Evolutionary conservation across 495 filamentous ascomycete genomes (phyloP).

Genomic region (Podospora australis): DNA sequence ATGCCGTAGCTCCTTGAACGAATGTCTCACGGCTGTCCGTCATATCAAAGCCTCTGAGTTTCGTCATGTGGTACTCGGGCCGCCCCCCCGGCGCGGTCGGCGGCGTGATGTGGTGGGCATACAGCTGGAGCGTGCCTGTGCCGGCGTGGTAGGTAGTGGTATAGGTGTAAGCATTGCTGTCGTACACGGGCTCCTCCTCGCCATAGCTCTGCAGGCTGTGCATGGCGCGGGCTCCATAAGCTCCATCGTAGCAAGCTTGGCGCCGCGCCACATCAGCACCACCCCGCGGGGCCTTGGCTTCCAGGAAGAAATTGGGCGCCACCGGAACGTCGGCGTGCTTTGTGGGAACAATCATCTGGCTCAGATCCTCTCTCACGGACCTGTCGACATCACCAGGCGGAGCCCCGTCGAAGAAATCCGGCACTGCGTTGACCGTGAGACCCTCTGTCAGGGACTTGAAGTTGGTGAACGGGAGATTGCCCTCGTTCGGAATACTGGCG

Average conservation of each 20-base stretch:
- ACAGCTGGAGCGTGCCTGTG: conserved; percentile 27
- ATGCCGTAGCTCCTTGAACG: conserved; percentile 8
- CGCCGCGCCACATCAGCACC: conserved; percentile 23
- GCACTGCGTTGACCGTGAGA: conserved; percentile 17
- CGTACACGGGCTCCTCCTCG: conserved; percentile 29
- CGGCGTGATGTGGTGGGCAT: conserved; percentile 29
- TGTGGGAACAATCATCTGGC: conserved; percentile 32
- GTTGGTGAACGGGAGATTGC: conserved; percentile 9
- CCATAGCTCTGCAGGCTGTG: conserved; percentile 38
- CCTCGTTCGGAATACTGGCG: conserved; percentile 6
- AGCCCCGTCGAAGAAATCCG: conserved; percentile 33
- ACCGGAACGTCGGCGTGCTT: conserved; percentile 27
- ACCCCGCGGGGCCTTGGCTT: conserved; percentile 34
- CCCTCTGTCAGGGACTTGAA: conserved; percentile 6
- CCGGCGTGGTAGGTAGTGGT: conserved; percentile 32
- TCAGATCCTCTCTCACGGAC: conserved; percentile 12
- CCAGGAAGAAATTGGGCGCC: conserved; percentile 37
- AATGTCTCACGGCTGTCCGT: not conserved
- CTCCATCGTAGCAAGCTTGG: conserved; percentile 40
- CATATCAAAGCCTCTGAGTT: conserved; percentile 16
- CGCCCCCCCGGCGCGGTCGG: conserved; percentile 18
- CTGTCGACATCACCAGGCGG: conserved; percentile 8
- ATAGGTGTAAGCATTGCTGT: conserved; percentile 31
- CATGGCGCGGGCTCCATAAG: conserved; percentile 41
- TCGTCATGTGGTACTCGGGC: conserved; percentile 39